phyloP scores from a whole-genome alignment of 2,329 filamentous ascomycete species.

The Stemphylium beticola region DNA sequence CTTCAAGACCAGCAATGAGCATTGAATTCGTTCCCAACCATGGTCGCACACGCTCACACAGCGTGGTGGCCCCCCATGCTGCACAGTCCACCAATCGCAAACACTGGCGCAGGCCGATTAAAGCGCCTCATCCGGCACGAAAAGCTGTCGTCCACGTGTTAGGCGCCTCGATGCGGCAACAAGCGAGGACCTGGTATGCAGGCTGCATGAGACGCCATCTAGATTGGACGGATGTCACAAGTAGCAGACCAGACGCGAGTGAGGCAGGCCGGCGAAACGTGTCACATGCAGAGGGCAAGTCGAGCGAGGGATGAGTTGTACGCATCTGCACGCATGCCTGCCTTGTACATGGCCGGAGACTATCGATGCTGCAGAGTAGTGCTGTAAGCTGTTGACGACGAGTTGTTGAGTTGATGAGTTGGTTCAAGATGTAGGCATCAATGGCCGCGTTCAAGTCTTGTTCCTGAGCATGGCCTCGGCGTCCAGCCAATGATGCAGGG shows the following conservation, averaged over 20 bases:
- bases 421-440: not conserved
- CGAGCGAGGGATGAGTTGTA: conserved; percentile 20
- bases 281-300: conserved; percentile 32
- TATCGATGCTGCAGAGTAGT: no score
- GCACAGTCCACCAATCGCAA: conserved; percentile 12
- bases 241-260: conserved; percentile 8
- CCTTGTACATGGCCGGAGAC: not conserved
- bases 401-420: no score
- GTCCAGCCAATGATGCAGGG: conserved; percentile 1
- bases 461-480: not conserved
- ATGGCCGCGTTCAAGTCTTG: not conserved
- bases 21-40: conserved; percentile 3
- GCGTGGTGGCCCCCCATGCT: not conserved
- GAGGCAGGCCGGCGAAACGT: conserved; percentile 25
- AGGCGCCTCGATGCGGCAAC: conserved; percentile 17
- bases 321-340: not conserved
- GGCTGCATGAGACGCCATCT: conserved; percentile 20
- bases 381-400: no score
- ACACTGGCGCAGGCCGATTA: conserved; percentile 5
- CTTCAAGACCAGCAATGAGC: conserved; percentile 5
- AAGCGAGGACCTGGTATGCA: conserved; percentile 12
- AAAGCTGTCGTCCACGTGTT: conserved; percentile 29
- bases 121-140: conserved; percentile 15
- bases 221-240: conserved; percentile 22
- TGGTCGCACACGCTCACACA: conserved; percentile 7